Evolutionary conservation across 306 rosid species (phyloP), one percentile per base, ranked within the genome.

Genomic region (Castanea sativa): DNA sequence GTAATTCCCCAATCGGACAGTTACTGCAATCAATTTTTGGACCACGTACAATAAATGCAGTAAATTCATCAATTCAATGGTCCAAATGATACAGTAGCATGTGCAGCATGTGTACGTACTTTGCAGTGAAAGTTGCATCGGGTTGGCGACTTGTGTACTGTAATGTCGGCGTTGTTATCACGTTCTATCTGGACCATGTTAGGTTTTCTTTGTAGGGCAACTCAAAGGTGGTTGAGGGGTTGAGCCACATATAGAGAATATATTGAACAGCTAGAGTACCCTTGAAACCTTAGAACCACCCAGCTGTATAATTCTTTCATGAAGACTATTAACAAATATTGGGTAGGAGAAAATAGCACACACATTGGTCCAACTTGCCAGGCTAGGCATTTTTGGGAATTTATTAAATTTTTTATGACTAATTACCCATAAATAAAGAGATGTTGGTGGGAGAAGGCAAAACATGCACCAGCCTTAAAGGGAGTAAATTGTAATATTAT

Each of bases 131-230:
- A 83, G 88, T 78, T 71, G 57, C 72, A 55, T 23, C 65, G 70
- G 81, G 73, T 78, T 49, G 59, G 65, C 76, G 74, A 71, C 86
- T 74, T 79, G 85, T 79, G 87, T 69, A 79, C 60, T 73, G 74
- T 79, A 79, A 67, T 73, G 74, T 79, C 57, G 77, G 82, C 83
- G 67, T 74, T 79, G 77, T 58, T 78, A 41, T 82, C 92, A 82
- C 89, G 81, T 87, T 91, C 71, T 3, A 76, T 82, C 83, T 92
- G 93, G 98, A 85, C 98, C 96, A 87, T 81, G 25, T 59, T 73
- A 18, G 30, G 41, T 52, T 43, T 70, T 81, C 75, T 60, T 74
- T 72, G 55, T 38, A 52, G 65, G 56, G 15, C 75, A 73, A 73
- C 3, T 73, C 77, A 52, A 52, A 58, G 43, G 75, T 74, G 21